phyloP scores from a whole-genome alignment of 1,284 basidiomycete genomes.

The Apiotrichum gracile region DNA sequence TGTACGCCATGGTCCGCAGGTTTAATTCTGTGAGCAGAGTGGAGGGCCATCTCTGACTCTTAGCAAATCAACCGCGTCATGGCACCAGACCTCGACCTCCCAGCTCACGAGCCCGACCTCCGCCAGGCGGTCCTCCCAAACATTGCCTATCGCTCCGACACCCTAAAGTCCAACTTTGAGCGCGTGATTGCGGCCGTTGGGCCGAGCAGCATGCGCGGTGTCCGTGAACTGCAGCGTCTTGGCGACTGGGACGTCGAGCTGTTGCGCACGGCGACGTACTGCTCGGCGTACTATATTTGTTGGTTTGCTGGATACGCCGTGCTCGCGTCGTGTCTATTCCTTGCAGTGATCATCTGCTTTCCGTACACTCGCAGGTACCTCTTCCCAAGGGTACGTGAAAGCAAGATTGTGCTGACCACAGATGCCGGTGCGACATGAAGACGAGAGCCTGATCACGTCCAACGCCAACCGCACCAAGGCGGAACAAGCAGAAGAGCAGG shows the following conservation, averaged over 20 bases:
- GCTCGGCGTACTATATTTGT: constrained; percentile 49
- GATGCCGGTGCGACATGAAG: constrained; percentile 35
- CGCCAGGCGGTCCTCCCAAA: too few species aligned
- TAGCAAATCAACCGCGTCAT: too few species aligned
- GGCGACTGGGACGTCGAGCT: constrained; percentile 53
- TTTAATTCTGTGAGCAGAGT: too few species aligned
- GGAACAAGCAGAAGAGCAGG: constrained; percentile 50
- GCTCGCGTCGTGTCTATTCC: constrained; percentile 33
- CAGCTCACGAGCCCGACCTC: too few species aligned
- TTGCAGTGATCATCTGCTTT: constrained; percentile 50
- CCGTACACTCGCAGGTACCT: constrained; percentile 49
- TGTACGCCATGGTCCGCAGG: too few species aligned
- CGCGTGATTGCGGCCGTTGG: constrained; percentile 53
- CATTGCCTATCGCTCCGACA: constrained; percentile 25
- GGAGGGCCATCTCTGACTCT: too few species aligned
- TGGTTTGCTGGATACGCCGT: constrained; percentile 50
- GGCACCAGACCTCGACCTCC: too few species aligned
- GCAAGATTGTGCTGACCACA: too few species aligned
- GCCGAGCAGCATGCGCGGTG: constrained; percentile 49
- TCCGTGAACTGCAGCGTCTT: constrained; percentile 52
- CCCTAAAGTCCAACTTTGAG: constrained; percentile 51
- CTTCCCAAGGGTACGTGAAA: constrained; percentile 48
- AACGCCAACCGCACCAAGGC: constrained; percentile 42
- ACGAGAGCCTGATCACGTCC: constrained; percentile 45
- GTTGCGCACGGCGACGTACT: constrained; percentile 48